Evolutionary conservation across 257 asterid species (phyloP).

Genomic region (Paulownia fortunei): DNA sequence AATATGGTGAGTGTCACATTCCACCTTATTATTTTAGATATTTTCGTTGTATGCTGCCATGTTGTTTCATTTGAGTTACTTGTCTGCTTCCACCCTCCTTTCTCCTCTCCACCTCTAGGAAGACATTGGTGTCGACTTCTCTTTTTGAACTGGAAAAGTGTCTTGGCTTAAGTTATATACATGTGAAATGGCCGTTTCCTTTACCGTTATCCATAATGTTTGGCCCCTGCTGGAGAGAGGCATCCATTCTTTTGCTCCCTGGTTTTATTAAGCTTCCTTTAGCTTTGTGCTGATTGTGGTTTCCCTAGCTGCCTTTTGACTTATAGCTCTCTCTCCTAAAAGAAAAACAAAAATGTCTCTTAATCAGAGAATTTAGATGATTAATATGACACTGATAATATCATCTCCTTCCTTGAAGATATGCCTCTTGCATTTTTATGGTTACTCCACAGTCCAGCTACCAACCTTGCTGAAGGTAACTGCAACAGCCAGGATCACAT

Average conservation of each 20-base stretch:
- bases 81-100: too few species aligned
- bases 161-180: not conserved
- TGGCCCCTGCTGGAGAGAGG: too few species aligned
- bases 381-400: too few species aligned
- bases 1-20: constrained; percentile 52
- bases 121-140: not conserved
- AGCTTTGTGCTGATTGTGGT: too few species aligned
- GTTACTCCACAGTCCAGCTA: too few species aligned
- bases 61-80: not conserved
- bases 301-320: too few species aligned
- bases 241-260: too few species aligned
- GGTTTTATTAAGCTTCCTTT: too few species aligned
- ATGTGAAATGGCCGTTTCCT: not conserved
- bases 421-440: too few species aligned
- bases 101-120: not conserved
- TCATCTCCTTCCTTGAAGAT: too few species aligned
- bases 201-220: not conserved
- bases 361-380: not conserved
- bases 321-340: not conserved
- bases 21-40: not conserved
- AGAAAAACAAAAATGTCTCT: not conserved
- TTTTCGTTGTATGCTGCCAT: not conserved
- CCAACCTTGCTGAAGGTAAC: too few species aligned
- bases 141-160: not conserved
- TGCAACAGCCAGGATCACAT: too few species aligned